Evolutionary conservation across 306 rosid species (phyloP).

Genomic region (Albizia julibrissin): DNA sequence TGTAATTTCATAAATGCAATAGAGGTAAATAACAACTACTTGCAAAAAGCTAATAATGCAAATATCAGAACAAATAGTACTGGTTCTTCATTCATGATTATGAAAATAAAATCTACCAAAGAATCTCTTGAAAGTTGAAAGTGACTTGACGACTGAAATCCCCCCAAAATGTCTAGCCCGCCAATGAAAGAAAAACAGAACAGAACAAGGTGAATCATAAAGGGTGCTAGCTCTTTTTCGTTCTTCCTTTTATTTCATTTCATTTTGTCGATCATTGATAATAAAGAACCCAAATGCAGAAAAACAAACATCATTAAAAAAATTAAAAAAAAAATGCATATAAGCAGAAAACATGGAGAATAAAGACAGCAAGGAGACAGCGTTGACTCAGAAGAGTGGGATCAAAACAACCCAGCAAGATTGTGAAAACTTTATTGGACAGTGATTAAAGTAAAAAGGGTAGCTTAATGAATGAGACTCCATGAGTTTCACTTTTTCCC

Average conservation of each 20-base stretch:
- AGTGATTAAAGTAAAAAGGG: neutral
- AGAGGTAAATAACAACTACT: neutral
- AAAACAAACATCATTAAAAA: conserved; percentile 23
- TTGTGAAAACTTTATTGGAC: neutral
- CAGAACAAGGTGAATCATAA: neutral
- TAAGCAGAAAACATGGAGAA: conserved; percentile 9
- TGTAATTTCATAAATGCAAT: neutral
- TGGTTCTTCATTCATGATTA: neutral
- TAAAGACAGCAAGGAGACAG: conserved; percentile 14
- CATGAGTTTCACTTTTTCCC: neutral
- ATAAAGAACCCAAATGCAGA: conserved; percentile 27
- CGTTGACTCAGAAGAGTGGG: conserved; percentile 25
- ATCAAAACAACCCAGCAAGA: conserved; percentile 23
- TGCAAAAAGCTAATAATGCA: neutral
- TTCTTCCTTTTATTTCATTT: neutral
- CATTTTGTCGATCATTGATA: neutral
- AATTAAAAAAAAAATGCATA: neutral
- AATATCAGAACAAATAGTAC: neutral
- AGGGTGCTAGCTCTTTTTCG: neutral
- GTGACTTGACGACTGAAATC: neutral
- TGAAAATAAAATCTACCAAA: neutral
- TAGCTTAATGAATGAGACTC: neutral
- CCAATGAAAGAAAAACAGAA: neutral
- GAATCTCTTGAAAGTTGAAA: neutral
- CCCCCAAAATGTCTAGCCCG: neutral